Evolutionary conservation across 495 filamentous ascomycete genomes (phyloP).

Genomic region (Penicillium argentinense): DNA sequence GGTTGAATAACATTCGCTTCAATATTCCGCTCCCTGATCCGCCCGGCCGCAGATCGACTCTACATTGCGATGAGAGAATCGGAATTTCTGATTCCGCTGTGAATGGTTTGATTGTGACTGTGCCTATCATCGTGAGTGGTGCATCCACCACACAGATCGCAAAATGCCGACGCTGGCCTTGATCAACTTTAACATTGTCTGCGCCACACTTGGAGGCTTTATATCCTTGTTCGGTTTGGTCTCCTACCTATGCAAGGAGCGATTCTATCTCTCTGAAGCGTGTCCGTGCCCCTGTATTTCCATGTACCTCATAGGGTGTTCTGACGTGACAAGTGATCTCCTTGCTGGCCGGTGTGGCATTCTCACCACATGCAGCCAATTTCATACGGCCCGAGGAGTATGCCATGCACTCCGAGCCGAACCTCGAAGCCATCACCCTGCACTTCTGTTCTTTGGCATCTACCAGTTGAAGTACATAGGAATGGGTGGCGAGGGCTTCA

Average conservation of each 20-base stretch:
- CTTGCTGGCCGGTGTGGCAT: slow-evolving; percentile 71
- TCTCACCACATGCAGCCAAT: slow-evolving; percentile 77
- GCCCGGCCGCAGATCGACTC: too few species aligned
- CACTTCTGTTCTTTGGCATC: slow-evolving; percentile 84
- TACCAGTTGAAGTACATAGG: slow-evolving; percentile 78
- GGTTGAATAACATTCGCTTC: too few species aligned
- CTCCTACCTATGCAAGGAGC: slow-evolving; percentile 86
- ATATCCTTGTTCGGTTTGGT: slow-evolving; percentile 86
- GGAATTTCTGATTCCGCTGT: too few species aligned
- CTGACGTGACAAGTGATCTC: slow-evolving; percentile 67
- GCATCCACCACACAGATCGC: too few species aligned
- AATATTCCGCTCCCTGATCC: too few species aligned
- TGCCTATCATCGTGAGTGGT: too few species aligned
- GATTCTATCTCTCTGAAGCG: slow-evolving; percentile 91
- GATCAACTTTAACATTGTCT: slow-evolving; percentile 87
- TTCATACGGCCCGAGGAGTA: slow-evolving; percentile 77
- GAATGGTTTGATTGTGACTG: too few species aligned
- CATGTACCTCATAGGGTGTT: too few species aligned
- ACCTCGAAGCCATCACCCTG: slow-evolving; percentile 66
- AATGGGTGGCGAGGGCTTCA: slow-evolving; percentile 53
- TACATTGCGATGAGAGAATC: too few species aligned
- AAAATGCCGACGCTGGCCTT: slow-evolving; percentile 77
- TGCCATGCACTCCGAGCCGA: slow-evolving; percentile 59
- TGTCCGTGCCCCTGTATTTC: slow-evolving; percentile 60
- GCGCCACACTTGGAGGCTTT: slow-evolving; percentile 81